phyloP scores from a whole-genome alignment of 306 rosid genomes.

The Mimosa bimucronata region DNA sequence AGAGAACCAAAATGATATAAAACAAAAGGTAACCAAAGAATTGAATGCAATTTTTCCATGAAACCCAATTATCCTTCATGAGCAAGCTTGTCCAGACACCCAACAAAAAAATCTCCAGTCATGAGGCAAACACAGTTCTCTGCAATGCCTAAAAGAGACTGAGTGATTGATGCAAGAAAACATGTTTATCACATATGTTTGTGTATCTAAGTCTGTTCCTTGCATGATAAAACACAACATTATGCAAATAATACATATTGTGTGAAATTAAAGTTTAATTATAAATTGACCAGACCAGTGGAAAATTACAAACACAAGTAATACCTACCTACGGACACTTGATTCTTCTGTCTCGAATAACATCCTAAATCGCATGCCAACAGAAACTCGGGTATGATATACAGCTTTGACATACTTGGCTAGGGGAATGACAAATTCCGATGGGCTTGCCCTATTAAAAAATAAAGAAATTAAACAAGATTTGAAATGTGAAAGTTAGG shows the following conservation, averaged over 20 bases:
- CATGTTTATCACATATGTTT: not conserved
- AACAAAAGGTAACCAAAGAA: not conserved
- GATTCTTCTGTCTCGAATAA: conserved; percentile 85
- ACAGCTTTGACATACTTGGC: conserved; percentile 77
- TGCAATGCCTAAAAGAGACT: not conserved
- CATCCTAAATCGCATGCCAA: conserved; percentile 83
- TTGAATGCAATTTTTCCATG: not conserved
- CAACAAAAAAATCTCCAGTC: not conserved
- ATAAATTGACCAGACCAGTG: not conserved
- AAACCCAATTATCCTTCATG: not conserved
- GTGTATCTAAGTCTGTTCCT: not conserved
- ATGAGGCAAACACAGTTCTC: not conserved
- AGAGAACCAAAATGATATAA: not conserved
- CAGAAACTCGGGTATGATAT: conserved; percentile 72
- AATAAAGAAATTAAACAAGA: conserved; percentile 2
- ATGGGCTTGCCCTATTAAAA: conserved; percentile 12
- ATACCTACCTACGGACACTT: conserved; percentile 68
- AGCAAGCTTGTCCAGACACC: not conserved
- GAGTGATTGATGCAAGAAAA: not conserved
- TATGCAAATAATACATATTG: not conserved
- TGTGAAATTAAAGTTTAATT: not conserved
- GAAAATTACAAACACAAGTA: conserved; percentile 12
- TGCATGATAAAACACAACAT: not conserved
- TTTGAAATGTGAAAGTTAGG: not conserved
- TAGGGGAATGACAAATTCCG: conserved; percentile 52